Conservation (phyloP, 768 basidiomycete genomes). For the Mrakia hoshinonis region DNA sequence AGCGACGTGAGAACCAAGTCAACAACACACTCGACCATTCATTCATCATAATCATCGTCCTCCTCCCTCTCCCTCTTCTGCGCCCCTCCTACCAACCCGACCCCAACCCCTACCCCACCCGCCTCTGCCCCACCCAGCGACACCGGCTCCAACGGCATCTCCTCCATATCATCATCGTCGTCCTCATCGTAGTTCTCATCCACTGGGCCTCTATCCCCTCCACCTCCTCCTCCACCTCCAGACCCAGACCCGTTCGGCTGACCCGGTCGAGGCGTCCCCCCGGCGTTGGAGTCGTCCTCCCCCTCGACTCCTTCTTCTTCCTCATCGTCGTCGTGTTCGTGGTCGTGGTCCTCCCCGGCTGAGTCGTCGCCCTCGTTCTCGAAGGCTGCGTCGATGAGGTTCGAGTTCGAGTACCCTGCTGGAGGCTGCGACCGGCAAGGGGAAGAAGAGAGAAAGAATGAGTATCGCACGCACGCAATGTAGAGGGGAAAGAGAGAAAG, state of each 20-base stretch:
- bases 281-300: neutral
- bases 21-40: conserved; percentile 4
- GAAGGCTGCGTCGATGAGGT: neutral
- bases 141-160: conserved; percentile 5
- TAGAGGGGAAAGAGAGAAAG: neutral
- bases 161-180: conserved; percentile 27
- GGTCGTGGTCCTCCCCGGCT: conserved; percentile 17
- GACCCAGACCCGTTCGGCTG: neutral
- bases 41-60: conserved; percentile 30
- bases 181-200: conserved; percentile 30
- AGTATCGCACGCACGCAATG: neutral
- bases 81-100: neutral
- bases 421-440: conserved; percentile 11
- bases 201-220: neutral
- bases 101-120: neutral
- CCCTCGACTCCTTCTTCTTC: neutral
- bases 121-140: neutral
- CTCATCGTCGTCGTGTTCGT: conserved; percentile 7
- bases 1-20: no score
- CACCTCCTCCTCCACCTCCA: neutral
- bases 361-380: neutral
- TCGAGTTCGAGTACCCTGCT: conserved; percentile 1
- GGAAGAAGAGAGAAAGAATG: neutral
- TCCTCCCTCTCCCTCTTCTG: conserved; percentile 16
- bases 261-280: neutral